Percentiles rank a stretch among this genome's conserved stretches.
phyloP scores from a whole-genome alignment of 2,329 filamentous ascomycete species.

The Dendrostoma leiphaemia region DNA sequence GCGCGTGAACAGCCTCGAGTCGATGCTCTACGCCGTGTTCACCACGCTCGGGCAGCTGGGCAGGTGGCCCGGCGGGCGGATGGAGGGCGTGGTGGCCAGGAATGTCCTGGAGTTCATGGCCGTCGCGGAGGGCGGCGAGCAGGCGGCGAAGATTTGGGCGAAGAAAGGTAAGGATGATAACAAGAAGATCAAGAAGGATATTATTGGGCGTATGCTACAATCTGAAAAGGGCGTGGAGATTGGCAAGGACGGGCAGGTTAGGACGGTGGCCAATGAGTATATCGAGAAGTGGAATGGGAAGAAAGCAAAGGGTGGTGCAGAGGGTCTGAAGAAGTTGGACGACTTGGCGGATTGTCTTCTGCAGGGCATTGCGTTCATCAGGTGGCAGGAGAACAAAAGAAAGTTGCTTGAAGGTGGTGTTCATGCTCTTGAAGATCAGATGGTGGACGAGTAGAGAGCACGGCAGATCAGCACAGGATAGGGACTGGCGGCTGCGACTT shows the following conservation, averaged over 20 bases:
- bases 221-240: constrained; percentile 25
- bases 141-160: constrained; percentile 21
- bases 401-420: constrained; percentile 30
- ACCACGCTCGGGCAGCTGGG: constrained; percentile 50
- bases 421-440: constrained; percentile 22
- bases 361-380: constrained; percentile 73
- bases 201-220: constrained; percentile 56
- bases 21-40: constrained; percentile 74
- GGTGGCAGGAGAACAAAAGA: constrained; percentile 66
- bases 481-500: no score
- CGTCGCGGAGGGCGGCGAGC: constrained; percentile 9
- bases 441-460: constrained; percentile 6
- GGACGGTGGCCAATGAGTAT: constrained; percentile 33
- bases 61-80: constrained; percentile 34
- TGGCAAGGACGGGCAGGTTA: constrained; percentile 30
- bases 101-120: constrained; percentile 46
- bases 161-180: constrained; percentile 41
- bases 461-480: no score
- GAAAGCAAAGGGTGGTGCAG: constrained; percentile 20
- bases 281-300: constrained; percentile 24
- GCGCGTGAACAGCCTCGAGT: constrained; percentile 77
- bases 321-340: constrained; percentile 62
- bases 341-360: constrained; percentile 78
- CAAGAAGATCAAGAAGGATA: constrained; percentile 62
- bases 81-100: constrained; percentile 45